Evolutionary conservation across 1,284 basidiomycete species (phyloP), one percentile per base, ranked within the genome.

Genomic region (Tausonia pullulans): DNA sequence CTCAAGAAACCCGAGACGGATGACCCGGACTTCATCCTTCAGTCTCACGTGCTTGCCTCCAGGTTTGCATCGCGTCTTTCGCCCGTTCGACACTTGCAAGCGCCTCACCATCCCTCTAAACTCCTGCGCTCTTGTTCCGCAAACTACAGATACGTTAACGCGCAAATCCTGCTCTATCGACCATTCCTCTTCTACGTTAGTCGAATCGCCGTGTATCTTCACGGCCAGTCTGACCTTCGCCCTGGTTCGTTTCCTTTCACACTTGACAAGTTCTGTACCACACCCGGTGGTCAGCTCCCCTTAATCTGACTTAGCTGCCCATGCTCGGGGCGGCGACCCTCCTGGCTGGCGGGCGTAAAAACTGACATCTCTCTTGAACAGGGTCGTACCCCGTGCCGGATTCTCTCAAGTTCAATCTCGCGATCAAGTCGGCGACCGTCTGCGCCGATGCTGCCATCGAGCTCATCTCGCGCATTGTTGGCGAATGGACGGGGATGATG

Each of bases 321-420:
- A 27, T 27, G 27, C 27, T 27, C 27, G 27, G 27, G 27, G 27
- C 27, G 27, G 27, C 27, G 27, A 27, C 27, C 27, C 27, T 27
- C 27, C 27, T 27, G 27, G 27, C 27, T 27, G 27, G 27, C 27
- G 27, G 27, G 27, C 27, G 27, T 27, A 27, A 27, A 27, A 27
- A 27, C 27, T 27, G 27, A 27, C 27, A 27, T 27, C 27, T 27
- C 27, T 27, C 27, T 27, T 27, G 27, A 27, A 27, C 27, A 60
- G 58, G 62, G 11, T 52, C 71, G 67, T 68, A 76, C n/a, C 65
- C 65, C 5, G 51, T 63, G 14, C 65, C 65, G 1, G 57, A 55
- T 13, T 58, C 67, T 61, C 40, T 73, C 55, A 68, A 68, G 63
- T 67, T 55, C 58, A 64, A 64, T n/a, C 58, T 64, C 41, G 62